Conservation (phyloP, 441 rosid genomes). For the Hura crepitans region DNA sequence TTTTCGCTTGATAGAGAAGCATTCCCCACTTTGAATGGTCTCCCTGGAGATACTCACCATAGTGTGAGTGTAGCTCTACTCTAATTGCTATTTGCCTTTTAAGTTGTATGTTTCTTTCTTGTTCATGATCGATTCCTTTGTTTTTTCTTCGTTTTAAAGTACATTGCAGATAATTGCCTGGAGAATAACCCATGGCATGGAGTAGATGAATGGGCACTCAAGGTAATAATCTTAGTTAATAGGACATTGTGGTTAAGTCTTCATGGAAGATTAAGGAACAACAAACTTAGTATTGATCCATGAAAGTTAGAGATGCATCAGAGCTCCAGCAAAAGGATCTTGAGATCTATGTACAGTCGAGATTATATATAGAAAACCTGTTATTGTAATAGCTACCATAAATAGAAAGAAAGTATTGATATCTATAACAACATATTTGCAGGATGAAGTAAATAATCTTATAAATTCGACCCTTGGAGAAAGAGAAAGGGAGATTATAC, state of each 20-base stretch:
- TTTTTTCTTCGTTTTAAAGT: constrained; percentile 38
- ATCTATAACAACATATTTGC: constrained; percentile 22
- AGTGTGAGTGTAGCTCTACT: constrained; percentile 49
- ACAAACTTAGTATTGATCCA: background rate
- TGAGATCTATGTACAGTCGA: background rate
- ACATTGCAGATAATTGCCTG: constrained; percentile 60
- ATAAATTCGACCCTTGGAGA: constrained; percentile 48
- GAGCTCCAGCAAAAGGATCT: no score
- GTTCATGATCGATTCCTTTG: constrained; percentile 23
- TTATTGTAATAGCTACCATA: background rate
- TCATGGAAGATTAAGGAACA: background rate
- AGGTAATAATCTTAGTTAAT: constrained; percentile 37
- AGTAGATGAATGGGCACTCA: constrained; percentile 70
- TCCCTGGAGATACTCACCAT: constrained; percentile 86
- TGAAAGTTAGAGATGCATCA: no score
- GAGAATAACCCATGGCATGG: constrained; percentile 91
- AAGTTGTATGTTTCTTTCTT: background rate
- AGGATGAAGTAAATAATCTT: constrained; percentile 86
- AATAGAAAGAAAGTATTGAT: background rate
- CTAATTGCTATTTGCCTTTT: background rate
- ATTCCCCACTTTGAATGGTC: constrained; percentile 78
- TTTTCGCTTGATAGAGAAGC: constrained; percentile 87
- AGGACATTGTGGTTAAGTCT: background rate
- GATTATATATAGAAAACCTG: background rate
- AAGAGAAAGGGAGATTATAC: constrained; percentile 78